Percentiles rank a stretch among this genome's conserved stretches.
phyloP scores from a whole-genome alignment of 176 grass and related monocot species.

The Olyra latifolia region DNA sequence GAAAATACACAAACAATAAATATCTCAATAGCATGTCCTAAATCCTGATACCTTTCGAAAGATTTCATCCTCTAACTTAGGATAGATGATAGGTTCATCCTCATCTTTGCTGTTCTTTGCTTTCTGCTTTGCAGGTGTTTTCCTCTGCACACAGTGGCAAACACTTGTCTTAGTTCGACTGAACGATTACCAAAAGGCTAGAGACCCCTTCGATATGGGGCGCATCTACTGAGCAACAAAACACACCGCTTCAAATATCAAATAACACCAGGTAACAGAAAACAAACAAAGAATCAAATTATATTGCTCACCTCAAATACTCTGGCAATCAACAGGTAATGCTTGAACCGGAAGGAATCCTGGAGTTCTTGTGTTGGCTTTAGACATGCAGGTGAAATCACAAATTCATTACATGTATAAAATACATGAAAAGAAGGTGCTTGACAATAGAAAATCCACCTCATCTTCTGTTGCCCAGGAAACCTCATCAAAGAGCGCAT shows the following conservation, averaged over 20 bases:
- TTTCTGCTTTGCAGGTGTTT: conserved; percentile 42
- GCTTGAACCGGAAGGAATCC: conserved; percentile 80
- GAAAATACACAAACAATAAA: not conserved
- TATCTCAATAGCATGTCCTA: not conserved
- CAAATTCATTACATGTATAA: not conserved
- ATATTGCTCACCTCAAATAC: conserved; percentile 60
- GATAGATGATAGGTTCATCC: conserved; percentile 68
- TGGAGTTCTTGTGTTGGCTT: conserved; percentile 84
- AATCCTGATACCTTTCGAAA: conserved; percentile 62
- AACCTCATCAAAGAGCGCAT: conserved; percentile 82
- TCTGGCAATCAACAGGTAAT: conserved; percentile 69
- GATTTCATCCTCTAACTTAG: conserved; percentile 86
- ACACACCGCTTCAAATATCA: not conserved
- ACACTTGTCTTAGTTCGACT: not conserved
- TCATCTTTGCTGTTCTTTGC: conserved; percentile 40
- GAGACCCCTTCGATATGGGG: not conserved
- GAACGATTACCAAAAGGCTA: not conserved
- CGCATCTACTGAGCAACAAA: conserved; percentile 9
- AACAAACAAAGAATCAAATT: not conserved
- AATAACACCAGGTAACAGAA: not conserved
- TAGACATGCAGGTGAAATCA: conserved; percentile 1
- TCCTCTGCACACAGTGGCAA: conserved; percentile 27
- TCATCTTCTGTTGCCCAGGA: conserved; percentile 96
- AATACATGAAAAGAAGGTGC: not conserved
- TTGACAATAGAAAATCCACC: conserved; percentile 39